phyloP scores from a whole-genome alignment of 1,139 yeast species.

The Suhomyces ambrosiae region DNA sequence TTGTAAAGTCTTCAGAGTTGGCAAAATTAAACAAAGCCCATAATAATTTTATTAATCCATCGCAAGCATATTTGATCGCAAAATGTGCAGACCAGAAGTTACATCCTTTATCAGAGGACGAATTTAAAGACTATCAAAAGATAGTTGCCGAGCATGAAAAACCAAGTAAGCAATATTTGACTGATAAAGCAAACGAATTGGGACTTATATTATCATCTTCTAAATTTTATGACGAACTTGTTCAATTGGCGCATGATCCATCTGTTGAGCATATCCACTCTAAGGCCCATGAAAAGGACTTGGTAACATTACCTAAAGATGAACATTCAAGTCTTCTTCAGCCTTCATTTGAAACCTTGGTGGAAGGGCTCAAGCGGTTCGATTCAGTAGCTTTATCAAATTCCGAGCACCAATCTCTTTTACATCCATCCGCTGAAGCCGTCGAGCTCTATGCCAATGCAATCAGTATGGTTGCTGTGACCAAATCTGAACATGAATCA shows the following conservation, averaged over 20 bases:
- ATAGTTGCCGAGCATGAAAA: conserved; percentile 33
- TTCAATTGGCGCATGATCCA: conserved; percentile 29
- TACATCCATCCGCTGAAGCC: conserved; percentile 29
- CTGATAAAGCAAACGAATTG: conserved; percentile 29
- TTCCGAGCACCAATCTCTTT: conserved; percentile 7
- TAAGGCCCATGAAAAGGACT: conserved; percentile 16
- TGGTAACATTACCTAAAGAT: conserved; percentile 9
- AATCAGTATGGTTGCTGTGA: conserved; percentile 31
- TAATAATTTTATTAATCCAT: conserved; percentile 25
- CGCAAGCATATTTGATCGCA: conserved; percentile 30
- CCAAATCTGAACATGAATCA: conserved; percentile 31
- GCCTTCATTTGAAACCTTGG: conserved; percentile 11
- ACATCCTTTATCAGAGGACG: conserved; percentile 28
- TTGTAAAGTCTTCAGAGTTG: conserved; percentile 24
- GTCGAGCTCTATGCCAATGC: conserved; percentile 36
- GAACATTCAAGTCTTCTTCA: conserved; percentile 8
- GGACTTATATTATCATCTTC: conserved; percentile 37
- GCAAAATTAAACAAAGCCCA: conserved; percentile 20
- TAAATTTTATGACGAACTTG: conserved; percentile 32
- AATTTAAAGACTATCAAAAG: conserved; percentile 24
- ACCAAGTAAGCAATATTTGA: conserved; percentile 27
- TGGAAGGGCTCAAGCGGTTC: conserved; percentile 1
- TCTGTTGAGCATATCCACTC: conserved; percentile 19
- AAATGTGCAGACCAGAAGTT: conserved; percentile 29
- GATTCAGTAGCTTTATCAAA: conserved; percentile 9